These are phyloP conservation scores for Coemansia sp. DNA, from an alignment of 192 early-diverging fungal species.

Conservation along the genomic window DNA sequence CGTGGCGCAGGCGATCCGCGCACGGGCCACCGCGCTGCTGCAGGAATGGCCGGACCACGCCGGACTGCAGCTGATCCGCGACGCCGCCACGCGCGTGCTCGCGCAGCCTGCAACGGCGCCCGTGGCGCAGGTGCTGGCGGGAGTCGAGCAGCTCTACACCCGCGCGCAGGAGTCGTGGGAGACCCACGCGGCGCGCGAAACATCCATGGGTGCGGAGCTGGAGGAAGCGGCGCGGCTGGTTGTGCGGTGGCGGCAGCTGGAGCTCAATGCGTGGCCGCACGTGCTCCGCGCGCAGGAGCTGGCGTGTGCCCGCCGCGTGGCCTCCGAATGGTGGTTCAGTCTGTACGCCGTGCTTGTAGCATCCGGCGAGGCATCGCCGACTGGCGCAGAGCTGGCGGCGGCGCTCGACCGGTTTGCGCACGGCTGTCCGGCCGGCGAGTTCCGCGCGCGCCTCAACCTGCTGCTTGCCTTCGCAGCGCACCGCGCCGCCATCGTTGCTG, in stretches of 20 bases:
- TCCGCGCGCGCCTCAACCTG: slow-evolving; percentile 71
- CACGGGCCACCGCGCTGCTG: slow-evolving; percentile 62
- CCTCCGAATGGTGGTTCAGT: slow-evolving; percentile 84
- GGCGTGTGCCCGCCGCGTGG: slow-evolving; percentile 62
- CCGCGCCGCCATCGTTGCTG: slow-evolving; percentile 16
- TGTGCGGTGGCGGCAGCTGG: slow-evolving; percentile 88
- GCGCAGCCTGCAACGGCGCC: slow-evolving; percentile 76
- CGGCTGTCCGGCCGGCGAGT: slow-evolving; percentile 76
- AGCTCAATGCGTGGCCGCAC: slow-evolving; percentile 88
- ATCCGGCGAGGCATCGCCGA: background rate
- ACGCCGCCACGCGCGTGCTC: slow-evolving; percentile 59
- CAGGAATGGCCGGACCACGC: slow-evolving; percentile 90
- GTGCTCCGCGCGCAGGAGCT: slow-evolving; percentile 82
- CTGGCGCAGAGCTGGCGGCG: slow-evolving; percentile 49
- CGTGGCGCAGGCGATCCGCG: slow-evolving; percentile 63
- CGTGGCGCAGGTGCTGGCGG: slow-evolving; percentile 86
- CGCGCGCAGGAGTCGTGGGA: slow-evolving; percentile 93
- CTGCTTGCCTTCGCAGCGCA: slow-evolving; percentile 60
- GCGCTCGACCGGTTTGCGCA: slow-evolving; percentile 83
- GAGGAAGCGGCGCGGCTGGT: slow-evolving; percentile 72
- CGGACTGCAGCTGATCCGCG: slow-evolving; percentile 75
- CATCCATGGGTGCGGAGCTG: slow-evolving; percentile 65
- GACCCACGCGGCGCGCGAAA: slow-evolving; percentile 76
- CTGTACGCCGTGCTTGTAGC: slow-evolving; percentile 54
- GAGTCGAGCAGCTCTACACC: slow-evolving; percentile 81